phyloP scores from a whole-genome alignment of 2,329 filamentous ascomycete genomes.

The Botryosphaeria dothidea region DNA sequence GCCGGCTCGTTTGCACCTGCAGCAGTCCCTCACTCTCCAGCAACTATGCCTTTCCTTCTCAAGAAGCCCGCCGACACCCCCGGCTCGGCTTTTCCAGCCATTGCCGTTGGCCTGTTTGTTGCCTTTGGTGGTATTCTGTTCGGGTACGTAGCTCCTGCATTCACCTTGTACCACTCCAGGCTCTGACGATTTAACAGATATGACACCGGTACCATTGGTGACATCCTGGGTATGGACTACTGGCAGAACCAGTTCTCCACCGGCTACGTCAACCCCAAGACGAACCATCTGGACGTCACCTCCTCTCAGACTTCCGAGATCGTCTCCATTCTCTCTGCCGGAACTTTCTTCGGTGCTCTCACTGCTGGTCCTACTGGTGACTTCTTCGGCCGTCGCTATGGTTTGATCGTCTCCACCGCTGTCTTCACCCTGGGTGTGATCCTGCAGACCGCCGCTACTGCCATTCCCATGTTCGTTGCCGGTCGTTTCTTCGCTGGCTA shows the following conservation, averaged over 20 bases:
- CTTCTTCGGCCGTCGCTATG: slow-evolving; percentile 67
- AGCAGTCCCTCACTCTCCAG: not conserved
- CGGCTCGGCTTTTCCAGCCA: slow-evolving; percentile 49
- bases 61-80: slow-evolving; percentile 75
- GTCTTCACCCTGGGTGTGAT: slow-evolving; percentile 43
- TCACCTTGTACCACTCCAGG: not conserved
- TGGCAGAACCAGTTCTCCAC: slow-evolving; percentile 64
- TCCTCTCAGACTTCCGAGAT: slow-evolving; percentile 66
- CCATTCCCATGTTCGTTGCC: slow-evolving; percentile 39
- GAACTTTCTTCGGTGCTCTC: slow-evolving; percentile 74
- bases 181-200: slow-evolving; percentile 28
- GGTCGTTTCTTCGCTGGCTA: slow-evolving; percentile 45
- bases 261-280: slow-evolving; percentile 40
- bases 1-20: not conserved
- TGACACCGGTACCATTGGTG: slow-evolving; percentile 46
- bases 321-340: slow-evolving; percentile 80
- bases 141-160: slow-evolving; percentile 29
- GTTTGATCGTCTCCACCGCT: slow-evolving; percentile 43
- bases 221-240: slow-evolving; percentile 70
- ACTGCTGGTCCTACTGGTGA: slow-evolving; percentile 71
- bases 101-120: slow-evolving; percentile 45
- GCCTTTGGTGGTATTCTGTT: slow-evolving; percentile 48
- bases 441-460: slow-evolving; percentile 39
- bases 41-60: slow-evolving; percentile 39
- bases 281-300: slow-evolving; percentile 34